These are phyloP conservation scores for Zychaea mexicana DNA, from an alignment of 371 early-diverging fungal genomes.

Conservation along the genomic window DNA sequence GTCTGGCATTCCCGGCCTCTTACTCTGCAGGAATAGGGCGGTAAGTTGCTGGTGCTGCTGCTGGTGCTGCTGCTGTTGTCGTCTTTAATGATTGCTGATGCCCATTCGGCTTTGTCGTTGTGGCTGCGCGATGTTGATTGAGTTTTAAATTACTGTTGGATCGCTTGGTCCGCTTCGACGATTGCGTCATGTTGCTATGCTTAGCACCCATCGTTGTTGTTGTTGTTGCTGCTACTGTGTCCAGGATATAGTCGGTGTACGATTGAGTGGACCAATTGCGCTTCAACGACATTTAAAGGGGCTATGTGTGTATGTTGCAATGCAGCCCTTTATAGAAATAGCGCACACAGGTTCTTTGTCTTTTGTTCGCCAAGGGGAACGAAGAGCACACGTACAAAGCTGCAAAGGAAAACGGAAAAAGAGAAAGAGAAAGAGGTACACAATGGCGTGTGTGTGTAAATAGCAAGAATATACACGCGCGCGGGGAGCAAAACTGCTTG, in stretches of 20 bases:
- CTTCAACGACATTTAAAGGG: slow-evolving; percentile 12
- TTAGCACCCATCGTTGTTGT: slow-evolving; percentile 14
- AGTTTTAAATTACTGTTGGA: slow-evolving; percentile 1
- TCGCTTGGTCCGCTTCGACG: not conserved
- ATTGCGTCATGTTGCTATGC: slow-evolving; percentile 6
- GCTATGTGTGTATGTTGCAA: not conserved
- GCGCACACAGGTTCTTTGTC: too few relatives aligned
- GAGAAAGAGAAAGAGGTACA: too few relatives aligned
- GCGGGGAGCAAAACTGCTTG: too few relatives aligned
- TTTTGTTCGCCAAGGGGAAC: too few relatives aligned
- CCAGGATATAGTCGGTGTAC: not conserved
- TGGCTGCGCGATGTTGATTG: not conserved
- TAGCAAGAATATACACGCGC: too few relatives aligned
- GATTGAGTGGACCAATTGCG: not conserved
- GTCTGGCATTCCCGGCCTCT: too few relatives aligned
- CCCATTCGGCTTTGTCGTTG: not conserved
- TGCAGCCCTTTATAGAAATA: too few relatives aligned
- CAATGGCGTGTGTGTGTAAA: too few relatives aligned
- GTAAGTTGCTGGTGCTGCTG: not conserved
- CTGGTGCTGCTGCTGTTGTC: not conserved
- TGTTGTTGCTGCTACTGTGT: not conserved
- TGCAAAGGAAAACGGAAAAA: too few relatives aligned
- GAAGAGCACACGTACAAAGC: too few relatives aligned
- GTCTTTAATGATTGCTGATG: not conserved
- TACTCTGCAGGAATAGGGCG: not conserved